These are phyloP conservation scores for Digitaria exilis DNA, from an alignment of 202 grass and related monocot genomes.

Conservation along the genomic window DNA sequence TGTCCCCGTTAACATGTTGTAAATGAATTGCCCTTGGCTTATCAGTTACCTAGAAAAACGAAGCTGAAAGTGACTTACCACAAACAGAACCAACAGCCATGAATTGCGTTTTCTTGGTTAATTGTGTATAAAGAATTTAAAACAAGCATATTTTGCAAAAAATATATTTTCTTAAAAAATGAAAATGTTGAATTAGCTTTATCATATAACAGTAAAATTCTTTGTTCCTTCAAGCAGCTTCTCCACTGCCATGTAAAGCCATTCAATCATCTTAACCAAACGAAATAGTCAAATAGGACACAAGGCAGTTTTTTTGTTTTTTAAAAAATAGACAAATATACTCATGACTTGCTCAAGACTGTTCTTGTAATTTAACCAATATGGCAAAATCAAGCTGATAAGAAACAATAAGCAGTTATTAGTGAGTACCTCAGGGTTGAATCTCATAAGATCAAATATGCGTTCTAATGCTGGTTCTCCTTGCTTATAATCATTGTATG, in stretches of 20 bases:
- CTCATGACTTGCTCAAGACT: neutral
- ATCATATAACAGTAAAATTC: constrained; percentile 1
- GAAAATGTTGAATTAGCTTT: constrained; percentile 11
- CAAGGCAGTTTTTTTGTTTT: neutral
- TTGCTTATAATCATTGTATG: constrained; percentile 88
- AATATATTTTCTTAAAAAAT: constrained; percentile 5
- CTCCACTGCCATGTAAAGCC: neutral
- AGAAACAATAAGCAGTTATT: constrained; percentile 26
- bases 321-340: neutral
- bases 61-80: constrained; percentile 16
- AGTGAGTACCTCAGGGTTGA: constrained; percentile 62
- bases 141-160: constrained; percentile 24
- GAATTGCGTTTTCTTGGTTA: constrained; percentile 20
- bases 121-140: neutral
- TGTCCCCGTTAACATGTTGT: constrained; percentile 57
- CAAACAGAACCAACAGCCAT: neutral
- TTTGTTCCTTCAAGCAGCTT: neutral
- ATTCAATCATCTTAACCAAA: neutral
- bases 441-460: constrained; percentile 76
- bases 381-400: neutral
- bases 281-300: neutral
- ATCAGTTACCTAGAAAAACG: constrained; percentile 58
- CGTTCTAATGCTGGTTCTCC: constrained; percentile 77
- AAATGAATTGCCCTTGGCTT: constrained; percentile 56
- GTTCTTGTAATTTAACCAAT: constrained; percentile 7